A percentile compares a stretch with the other conserved stretches of the same genome.
phyloP scores from a whole-genome alignment of 2,329 filamentous ascomycete species.

The Fusarium miscanthi region DNA sequence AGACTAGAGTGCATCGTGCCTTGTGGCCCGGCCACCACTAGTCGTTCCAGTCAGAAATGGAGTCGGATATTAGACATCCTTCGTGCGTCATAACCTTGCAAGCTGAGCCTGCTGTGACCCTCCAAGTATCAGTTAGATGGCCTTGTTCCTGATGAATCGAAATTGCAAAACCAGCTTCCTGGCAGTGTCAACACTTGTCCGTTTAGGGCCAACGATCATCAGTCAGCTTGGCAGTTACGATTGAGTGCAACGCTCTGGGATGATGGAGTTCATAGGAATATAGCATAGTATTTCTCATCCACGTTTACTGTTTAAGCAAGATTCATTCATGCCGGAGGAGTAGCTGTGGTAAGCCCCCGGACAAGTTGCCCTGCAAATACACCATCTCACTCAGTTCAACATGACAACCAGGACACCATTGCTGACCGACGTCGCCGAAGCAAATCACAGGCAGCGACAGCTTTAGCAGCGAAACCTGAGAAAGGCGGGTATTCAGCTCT shows the following conservation, averaged over 20 bases:
- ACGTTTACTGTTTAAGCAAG: neutral
- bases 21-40: fast-evolving
- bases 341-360: neutral
- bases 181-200: neutral
- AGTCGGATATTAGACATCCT: neutral
- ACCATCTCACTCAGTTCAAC: neutral
- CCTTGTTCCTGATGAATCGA: too few relatives aligned
- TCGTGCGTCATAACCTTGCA: neutral
- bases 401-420: neutral
- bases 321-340: fast-evolving
- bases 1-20: fast-evolving
- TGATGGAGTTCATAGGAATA: neutral
- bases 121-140: too few relatives aligned
- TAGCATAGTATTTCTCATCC: neutral
- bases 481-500: slow-evolving; percentile 5
- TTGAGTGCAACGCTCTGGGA: neutral
- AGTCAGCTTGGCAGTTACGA: too few relatives aligned
- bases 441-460: neutral
- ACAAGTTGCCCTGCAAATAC: neutral
- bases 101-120: neutral
- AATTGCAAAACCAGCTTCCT: neutral
- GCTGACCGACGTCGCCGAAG: neutral
- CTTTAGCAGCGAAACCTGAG: slow-evolving; percentile 11
- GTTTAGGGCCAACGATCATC: neutral
- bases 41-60: neutral